Conservation (phyloP, 2,329 filamentous ascomycete genomes). For the Mycosphaerella sp. region DNA sequence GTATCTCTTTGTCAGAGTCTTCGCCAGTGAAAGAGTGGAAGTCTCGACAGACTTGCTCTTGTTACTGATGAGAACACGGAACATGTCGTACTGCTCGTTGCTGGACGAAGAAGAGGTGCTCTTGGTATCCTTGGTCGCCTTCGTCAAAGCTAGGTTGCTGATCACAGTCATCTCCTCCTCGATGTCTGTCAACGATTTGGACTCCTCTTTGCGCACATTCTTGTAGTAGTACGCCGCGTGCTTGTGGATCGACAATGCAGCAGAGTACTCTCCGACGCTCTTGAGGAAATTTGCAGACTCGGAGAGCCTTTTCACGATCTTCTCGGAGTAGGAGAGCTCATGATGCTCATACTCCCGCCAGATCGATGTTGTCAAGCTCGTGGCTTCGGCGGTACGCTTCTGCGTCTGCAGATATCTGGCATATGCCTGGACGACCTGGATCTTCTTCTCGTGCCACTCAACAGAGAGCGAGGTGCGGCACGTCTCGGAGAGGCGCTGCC, state of each 20-base stretch:
- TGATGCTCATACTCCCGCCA: slow-evolving; percentile 48
- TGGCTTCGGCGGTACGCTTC: slow-evolving; percentile 42
- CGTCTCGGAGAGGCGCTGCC: slow-evolving; percentile 47
- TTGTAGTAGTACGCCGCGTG: slow-evolving; percentile 31
- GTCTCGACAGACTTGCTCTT: slow-evolving; percentile 38
- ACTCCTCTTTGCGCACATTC: slow-evolving; percentile 33
- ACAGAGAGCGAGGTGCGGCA: slow-evolving; percentile 40
- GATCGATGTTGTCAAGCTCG: slow-evolving; percentile 42
- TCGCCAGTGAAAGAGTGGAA: slow-evolving; percentile 39
- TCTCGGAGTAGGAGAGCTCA: slow-evolving; percentile 29
- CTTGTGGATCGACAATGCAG: slow-evolving; percentile 47
- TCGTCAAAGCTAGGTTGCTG: slow-evolving; percentile 32
- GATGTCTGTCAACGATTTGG: slow-evolving; percentile 38
- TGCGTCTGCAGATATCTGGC: slow-evolving; percentile 44
- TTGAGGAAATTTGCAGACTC: slow-evolving; percentile 45
- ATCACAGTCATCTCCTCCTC: slow-evolving; percentile 39
- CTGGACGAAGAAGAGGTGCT: slow-evolving; percentile 25
- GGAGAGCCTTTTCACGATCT: slow-evolving; percentile 28
- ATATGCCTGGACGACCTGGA: slow-evolving; percentile 44
- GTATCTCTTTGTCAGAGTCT: slow-evolving; percentile 39
- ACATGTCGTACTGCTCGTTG: slow-evolving; percentile 42
- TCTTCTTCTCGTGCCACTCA: slow-evolving; percentile 46
- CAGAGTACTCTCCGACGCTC: slow-evolving; percentile 40
- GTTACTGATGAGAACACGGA: slow-evolving; percentile 37
- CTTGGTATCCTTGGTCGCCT: slow-evolving; percentile 34